Percentiles rank a stretch among this genome's conserved stretches.
phyloP scores from a whole-genome alignment of 2,329 filamentous ascomycete genomes.

The Trichoderma cornu-damae region DNA sequence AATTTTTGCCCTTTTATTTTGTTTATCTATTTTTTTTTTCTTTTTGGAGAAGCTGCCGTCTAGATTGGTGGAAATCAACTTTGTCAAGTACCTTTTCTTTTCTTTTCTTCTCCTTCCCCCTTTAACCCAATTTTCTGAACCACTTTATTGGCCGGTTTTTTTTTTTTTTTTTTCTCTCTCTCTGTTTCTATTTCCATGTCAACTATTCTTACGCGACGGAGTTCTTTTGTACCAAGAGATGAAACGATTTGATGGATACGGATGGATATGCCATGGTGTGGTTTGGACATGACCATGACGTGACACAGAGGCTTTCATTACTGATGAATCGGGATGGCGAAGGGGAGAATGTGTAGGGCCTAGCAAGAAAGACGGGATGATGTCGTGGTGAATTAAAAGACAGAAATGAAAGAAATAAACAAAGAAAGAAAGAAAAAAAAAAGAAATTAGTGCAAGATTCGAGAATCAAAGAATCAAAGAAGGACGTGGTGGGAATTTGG shows the following conservation, averaged over 20 bases:
- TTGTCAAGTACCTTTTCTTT: not conserved
- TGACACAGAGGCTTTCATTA: not conserved
- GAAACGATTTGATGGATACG: not conserved
- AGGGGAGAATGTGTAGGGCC: not conserved
- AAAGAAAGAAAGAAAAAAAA: constrained; percentile 6
- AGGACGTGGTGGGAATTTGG: not conserved
- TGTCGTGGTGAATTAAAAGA: not conserved
- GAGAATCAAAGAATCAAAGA: not conserved
- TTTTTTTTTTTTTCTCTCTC: not conserved
- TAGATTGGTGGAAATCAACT: not conserved
- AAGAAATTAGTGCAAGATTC: not conserved
- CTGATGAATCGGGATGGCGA: not conserved
- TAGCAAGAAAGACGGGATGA: not conserved
- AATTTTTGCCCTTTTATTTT: not conserved
- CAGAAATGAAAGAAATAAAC: constrained; percentile 1
- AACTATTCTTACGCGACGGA: not conserved
- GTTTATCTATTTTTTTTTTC: not conserved
- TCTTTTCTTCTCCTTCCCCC: not conserved
- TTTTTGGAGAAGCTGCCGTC: not conserved
- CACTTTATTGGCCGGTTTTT: not conserved
- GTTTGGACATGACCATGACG: not conserved
- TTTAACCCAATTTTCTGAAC: not conserved
- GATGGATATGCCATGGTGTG: too few species aligned
- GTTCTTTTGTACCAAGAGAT: constrained; percentile 10
- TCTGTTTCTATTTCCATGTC: not conserved